Evolutionary conservation across 495 filamentous ascomycete species (phyloP).

Genomic region (Neurospora sp.): DNA sequence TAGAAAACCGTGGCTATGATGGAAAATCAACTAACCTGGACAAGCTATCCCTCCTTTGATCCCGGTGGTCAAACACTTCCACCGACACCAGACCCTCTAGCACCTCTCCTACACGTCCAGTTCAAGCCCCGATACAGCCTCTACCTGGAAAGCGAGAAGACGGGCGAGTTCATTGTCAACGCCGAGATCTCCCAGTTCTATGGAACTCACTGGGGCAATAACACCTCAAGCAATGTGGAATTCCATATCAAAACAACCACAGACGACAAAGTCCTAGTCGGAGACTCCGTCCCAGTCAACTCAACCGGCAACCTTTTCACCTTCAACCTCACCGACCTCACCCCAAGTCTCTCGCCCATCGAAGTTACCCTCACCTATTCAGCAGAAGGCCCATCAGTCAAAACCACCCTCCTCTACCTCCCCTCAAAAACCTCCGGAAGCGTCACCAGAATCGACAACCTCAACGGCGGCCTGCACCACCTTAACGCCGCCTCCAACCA

Average conservation of each 20-base stretch:
- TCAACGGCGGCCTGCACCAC: conserved; percentile 42
- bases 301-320: conserved; percentile 34
- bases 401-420: conserved; percentile 42
- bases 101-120: conserved; percentile 43
- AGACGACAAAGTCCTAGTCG: conserved; percentile 24
- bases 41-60: conserved; percentile 44
- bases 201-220: conserved; percentile 31
- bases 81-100: conserved; percentile 31
- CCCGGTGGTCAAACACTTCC: conserved; percentile 48
- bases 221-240: conserved; percentile 19
- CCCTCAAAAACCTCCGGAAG: conserved; percentile 49
- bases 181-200: conserved; percentile 42
- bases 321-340: conserved; percentile 38
- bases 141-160: conserved; percentile 45
- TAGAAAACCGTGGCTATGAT: neutral
- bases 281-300: conserved; percentile 32
- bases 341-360: conserved; percentile 38
- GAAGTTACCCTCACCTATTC: conserved; percentile 25
- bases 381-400: conserved; percentile 12
- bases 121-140: conserved; percentile 50
- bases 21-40: neutral
- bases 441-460: conserved; percentile 50
- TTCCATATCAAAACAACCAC: conserved; percentile 27
- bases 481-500: conserved; percentile 26
- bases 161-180: conserved; percentile 50